Evolutionary conservation across 1,284 basidiomycete species (phyloP).

Genomic region (Ceratobasidium sp.): DNA sequence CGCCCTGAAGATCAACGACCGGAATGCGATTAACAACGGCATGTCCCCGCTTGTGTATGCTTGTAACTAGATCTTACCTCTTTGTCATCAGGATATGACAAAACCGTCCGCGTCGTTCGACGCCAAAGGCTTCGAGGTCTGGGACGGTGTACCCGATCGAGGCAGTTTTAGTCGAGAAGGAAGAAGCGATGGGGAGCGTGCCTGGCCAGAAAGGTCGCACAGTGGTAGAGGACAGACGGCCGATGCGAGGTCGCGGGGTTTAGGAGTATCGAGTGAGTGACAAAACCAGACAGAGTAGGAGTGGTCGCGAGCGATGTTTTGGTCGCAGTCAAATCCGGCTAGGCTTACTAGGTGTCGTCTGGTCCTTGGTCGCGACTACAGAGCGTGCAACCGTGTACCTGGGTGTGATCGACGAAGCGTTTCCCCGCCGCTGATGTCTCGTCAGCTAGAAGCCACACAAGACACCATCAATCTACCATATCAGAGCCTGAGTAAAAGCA

Average conservation of each 20-base stretch:
- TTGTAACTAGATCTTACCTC: constrained; percentile 35
- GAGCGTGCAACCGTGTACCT: constrained; percentile 98
- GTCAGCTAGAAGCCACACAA: no score
- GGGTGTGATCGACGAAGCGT: constrained; percentile 77
- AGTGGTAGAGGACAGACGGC: constrained; percentile 89
- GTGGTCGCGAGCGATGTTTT: constrained; percentile 73
- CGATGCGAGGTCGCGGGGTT: constrained; percentile 72
- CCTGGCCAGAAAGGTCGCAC: constrained; percentile 84
- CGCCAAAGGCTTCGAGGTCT: constrained; percentile 91
- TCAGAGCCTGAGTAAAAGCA: no score
- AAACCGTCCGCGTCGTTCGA: constrained; percentile 89
- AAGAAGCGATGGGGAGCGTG: constrained; percentile 76
- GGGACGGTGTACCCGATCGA: constrained; percentile 88
- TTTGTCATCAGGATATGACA: constrained; percentile 87
- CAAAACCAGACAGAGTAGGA: constrained; percentile 76
- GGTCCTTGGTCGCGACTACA: constrained; percentile 89
- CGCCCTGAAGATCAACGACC: constrained; percentile 95
- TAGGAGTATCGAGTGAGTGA: constrained; percentile 81
- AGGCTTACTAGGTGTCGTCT: constrained; percentile 82
- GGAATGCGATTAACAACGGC: constrained; percentile 93
- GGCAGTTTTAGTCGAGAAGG: constrained; percentile 70
- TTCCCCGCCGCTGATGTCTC: constrained; percentile 5
- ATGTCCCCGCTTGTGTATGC: constrained; percentile 50
- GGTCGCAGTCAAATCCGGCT: constrained; percentile 82
- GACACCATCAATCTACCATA: no score